These are phyloP conservation scores for Pseudopyricularia cyperi DNA, from an alignment of 2,329 filamentous ascomycete genomes.

Conservation along the genomic window DNA sequence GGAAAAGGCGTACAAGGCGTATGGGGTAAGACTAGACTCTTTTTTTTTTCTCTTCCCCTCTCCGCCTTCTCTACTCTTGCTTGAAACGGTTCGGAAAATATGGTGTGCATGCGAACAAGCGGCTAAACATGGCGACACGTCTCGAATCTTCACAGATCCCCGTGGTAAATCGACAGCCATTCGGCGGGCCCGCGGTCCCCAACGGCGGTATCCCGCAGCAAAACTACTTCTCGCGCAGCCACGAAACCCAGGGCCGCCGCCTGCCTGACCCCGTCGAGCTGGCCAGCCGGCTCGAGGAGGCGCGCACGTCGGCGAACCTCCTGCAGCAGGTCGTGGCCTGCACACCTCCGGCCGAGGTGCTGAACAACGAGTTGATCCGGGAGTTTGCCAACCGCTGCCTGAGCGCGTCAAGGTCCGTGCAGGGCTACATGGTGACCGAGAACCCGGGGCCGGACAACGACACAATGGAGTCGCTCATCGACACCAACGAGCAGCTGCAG, in stretches of 20 bases:
- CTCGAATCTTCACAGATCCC: no score
- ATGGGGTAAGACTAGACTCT: conserved; percentile 26
- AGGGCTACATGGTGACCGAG: conserved; percentile 70
- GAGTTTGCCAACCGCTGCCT: conserved; percentile 86
- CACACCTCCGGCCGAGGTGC: conserved; percentile 62
- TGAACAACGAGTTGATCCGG: conserved; percentile 75
- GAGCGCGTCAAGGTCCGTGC: conserved; percentile 67
- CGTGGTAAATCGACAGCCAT: neutral
- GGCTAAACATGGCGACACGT: conserved; percentile 1
- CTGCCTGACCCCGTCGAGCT: conserved; percentile 65
- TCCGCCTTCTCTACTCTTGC: neutral
- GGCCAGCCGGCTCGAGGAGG: conserved; percentile 74
- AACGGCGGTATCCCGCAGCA: conserved; percentile 28
- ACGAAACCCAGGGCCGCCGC: conserved; percentile 23
- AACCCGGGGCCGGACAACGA: conserved; percentile 80
- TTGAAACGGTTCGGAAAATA: no score
- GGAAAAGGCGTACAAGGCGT: conserved; percentile 42
- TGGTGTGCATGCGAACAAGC: no score
- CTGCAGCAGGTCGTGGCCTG: conserved; percentile 86
- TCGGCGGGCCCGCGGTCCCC: neutral
- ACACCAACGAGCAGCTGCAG: conserved; percentile 85
- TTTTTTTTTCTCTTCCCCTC: neutral
- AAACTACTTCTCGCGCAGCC: conserved; percentile 44
- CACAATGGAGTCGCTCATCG: conserved; percentile 85
- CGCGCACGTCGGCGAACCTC: conserved; percentile 77